Conservation (phyloP, 148 eudicot species). For the Limonium bicolor region DNA sequence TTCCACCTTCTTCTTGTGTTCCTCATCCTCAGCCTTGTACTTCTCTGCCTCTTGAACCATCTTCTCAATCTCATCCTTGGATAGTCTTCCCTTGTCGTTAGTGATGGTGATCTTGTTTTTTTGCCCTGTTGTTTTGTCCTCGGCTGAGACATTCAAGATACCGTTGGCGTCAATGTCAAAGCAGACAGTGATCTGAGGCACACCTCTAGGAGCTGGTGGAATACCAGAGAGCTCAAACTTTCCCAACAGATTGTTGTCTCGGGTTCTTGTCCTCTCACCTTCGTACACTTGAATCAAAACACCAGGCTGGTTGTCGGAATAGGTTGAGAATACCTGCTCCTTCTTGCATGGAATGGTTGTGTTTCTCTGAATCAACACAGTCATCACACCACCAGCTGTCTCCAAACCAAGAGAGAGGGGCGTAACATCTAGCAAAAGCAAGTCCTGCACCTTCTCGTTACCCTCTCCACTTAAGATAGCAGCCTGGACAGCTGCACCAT, state of each 20-base stretch:
- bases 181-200: slow-evolving; percentile 2
- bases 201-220: slow-evolving; percentile 1
- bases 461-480: slow-evolving; percentile 4
- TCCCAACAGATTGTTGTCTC: slow-evolving; percentile 4
- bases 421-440: slow-evolving; percentile 1
- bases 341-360: slow-evolving; percentile 7
- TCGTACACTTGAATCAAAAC: slow-evolving; percentile 3
- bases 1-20: slow-evolving; percentile 6
- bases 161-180: slow-evolving; percentile 5
- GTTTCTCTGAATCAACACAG: slow-evolving; percentile 1
- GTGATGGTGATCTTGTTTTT: slow-evolving; percentile 8
- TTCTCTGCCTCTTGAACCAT: slow-evolving; percentile 9
- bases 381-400: slow-evolving; percentile 9
- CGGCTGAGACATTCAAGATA: slow-evolving; percentile 3
- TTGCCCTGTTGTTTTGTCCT: slow-evolving; percentile 4
- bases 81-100: slow-evolving; percentile 1
- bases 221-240: slow-evolving; percentile 5
- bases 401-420: slow-evolving; percentile 7
- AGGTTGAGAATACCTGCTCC: slow-evolving; percentile 7
- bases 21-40: slow-evolving; percentile 9
- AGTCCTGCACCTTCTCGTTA: slow-evolving; percentile 3
- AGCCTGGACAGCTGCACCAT: slow-evolving; percentile 9
- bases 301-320: slow-evolving; percentile 6
- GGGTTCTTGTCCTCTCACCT: slow-evolving; percentile 4
- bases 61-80: slow-evolving; percentile 4